Percentiles rank a stretch among this genome's conserved stretches.
Evolutionary conservation across 2,329 filamentous ascomycete species (phyloP).

Genomic region (Pyricularia grisea): DNA sequence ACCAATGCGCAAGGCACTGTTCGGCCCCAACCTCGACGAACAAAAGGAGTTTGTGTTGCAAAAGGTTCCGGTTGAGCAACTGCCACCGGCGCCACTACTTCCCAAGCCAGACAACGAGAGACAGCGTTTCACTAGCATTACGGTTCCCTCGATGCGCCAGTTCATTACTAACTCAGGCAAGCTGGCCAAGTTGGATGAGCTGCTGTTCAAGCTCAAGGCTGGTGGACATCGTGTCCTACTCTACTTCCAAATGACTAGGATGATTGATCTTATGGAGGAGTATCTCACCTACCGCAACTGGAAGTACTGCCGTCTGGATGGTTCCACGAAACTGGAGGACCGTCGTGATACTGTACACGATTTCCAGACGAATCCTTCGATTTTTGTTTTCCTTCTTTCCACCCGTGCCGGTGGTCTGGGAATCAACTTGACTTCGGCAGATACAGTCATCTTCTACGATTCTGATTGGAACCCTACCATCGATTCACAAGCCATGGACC

Average conservation of each 20-base stretch:
- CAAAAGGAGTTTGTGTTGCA: slow-evolving; percentile 68
- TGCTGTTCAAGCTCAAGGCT: slow-evolving; percentile 84
- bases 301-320: slow-evolving; percentile 94
- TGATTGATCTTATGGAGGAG: slow-evolving; percentile 99
- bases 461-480: slow-evolving; percentile 99
- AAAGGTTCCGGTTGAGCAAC: slow-evolving; percentile 56
- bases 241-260: slow-evolving; percentile 99
- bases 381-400: slow-evolving; percentile 93
- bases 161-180: slow-evolving; percentile 98
- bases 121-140: slow-evolving; percentile 79
- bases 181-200: slow-evolving; percentile 78
- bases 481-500: slow-evolving; percentile 97
- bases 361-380: slow-evolving; percentile 89
- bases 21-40: slow-evolving; percentile 51
- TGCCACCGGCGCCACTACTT: slow-evolving; percentile 57
- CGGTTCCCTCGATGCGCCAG: slow-evolving; percentile 90
- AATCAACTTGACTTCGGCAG: slow-evolving; percentile 93
- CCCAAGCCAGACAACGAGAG: slow-evolving; percentile 74
- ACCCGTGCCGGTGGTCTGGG: slow-evolving; percentile 95
- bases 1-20: slow-evolving; percentile 64
- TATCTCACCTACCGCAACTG: slow-evolving; percentile 98
- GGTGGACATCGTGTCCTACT: slow-evolving; percentile 87
- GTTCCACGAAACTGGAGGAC: slow-evolving; percentile 94
- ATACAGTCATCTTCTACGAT: slow-evolving; percentile 99
- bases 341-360: slow-evolving; percentile 92